Evolutionary conservation across 768 basidiomycete species (phyloP), one percentile per base, ranked within the genome.

Genomic region (Pleurotus salmoneostramineus): DNA sequence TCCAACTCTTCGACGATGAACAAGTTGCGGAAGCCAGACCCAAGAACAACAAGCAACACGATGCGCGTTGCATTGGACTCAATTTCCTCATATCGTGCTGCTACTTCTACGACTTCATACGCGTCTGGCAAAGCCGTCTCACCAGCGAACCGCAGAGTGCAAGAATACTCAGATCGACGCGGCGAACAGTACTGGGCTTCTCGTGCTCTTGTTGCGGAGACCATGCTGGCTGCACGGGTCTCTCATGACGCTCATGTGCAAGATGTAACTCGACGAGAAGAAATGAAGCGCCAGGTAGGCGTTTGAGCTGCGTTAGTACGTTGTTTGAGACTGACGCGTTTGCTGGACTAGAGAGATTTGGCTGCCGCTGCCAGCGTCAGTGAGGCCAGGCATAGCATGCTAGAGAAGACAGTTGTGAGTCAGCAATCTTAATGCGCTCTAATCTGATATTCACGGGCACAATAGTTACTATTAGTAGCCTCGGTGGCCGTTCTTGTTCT

Each of bases 141-240:
- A 1, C 21, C 21, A 27, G 21, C 2, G 21, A 27, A 27, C 3
- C 21, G 21, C 21, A 27, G 36, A 31, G 54, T 60, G 3, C 36
- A 59, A 6, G 56, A 56, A 21, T 56, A 34, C 17, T 68, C 56
- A 12, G 32, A 21, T 11, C 65, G 66, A 27, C 21, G 21, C 21
- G 21, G 21, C 1, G 85, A 84, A 62, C 83, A 81, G 59, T 87
- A 88, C 64, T 90, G 89, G 89, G 84, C 83, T 31, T 72, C 80
- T 12, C 81, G 88, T 3, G 87, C 88, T 3, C 62, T 87, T 21
- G 76, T 80, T 3, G 88, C 88, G 0, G 89, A 91, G 65, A 78
- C 83, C 2, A 68, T 86, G 40, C 73, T 90, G 2, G 69, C 76
- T 0, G 80, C 79, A 27, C 75, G 76, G 40, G 72, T 72, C 34